Evolutionary conservation across 176 grass and related monocot species (phyloP).

Genomic region (Saccharum officinarum): DNA sequence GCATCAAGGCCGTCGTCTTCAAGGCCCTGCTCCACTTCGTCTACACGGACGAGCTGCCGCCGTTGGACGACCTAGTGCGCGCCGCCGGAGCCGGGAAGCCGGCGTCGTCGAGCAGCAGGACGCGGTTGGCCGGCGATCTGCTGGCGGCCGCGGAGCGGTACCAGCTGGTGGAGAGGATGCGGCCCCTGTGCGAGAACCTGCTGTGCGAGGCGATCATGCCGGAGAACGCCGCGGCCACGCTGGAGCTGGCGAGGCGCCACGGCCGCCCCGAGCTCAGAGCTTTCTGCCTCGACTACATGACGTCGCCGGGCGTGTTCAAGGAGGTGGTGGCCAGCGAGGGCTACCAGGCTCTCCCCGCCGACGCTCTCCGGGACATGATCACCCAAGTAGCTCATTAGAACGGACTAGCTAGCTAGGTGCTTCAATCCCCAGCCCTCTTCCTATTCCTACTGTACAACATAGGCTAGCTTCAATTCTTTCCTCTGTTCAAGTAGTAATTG

Average conservation of each 20-base stretch:
- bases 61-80: not conserved
- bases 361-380: not conserved
- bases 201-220: not conserved
- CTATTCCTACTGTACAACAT: no score
- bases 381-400: not conserved
- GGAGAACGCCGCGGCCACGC: not conserved
- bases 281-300: not conserved
- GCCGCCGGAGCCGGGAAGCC: no score
- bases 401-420: no score
- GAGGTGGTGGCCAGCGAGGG: not conserved
- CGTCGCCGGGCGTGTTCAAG: not conserved
- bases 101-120: not conserved
- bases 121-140: not conserved
- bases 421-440: no score
- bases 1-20: not conserved
- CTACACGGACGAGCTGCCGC: constrained; percentile 18
- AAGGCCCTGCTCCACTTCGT: constrained; percentile 25
- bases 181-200: constrained; percentile 5
- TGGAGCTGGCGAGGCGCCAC: constrained; percentile 4
- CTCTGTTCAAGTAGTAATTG: no score
- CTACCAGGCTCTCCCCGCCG: not conserved
- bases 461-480: no score
- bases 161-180: not conserved
- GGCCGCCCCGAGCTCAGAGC: not conserved
- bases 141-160: not conserved